These are phyloP conservation scores for Solanum etuberosum DNA, from an alignment of 257 asterid genomes.

Conservation along the genomic window DNA sequence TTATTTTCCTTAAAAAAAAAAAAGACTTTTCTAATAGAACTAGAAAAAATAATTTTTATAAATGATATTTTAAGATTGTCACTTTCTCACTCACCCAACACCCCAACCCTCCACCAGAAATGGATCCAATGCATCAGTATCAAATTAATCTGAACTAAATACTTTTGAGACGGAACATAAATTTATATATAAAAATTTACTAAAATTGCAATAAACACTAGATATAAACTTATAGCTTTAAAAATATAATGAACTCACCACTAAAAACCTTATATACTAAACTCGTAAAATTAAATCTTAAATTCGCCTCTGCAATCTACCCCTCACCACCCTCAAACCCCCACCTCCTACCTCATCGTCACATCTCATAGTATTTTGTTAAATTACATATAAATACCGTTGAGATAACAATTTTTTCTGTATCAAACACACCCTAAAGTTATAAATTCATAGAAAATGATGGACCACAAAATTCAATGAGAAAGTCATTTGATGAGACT, in stretches of 20 bases:
- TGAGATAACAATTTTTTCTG: rapidly evolving
- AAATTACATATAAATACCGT: background rate
- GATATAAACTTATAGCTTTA: too few species aligned
- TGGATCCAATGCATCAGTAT: background rate
- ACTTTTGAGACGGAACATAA: too few species aligned
- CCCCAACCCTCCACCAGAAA: too few species aligned
- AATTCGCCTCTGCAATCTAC: too few species aligned
- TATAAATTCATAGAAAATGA: background rate
- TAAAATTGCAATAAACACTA: too few species aligned
- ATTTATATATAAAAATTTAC: too few species aligned
- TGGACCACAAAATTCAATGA: background rate
- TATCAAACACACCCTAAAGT: background rate
- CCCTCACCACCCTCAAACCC: rapidly evolving
- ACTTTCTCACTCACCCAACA: rapidly evolving
- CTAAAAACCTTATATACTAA: rapidly evolving
- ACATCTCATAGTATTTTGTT: too few species aligned
- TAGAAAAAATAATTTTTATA: too few species aligned
- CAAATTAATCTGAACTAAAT: too few species aligned
- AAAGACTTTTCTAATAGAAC: too few species aligned
- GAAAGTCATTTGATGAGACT: background rate
- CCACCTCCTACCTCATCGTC: background rate
- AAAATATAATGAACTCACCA: too few species aligned
- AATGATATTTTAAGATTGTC: too few species aligned
- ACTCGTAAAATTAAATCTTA: rapidly evolving
- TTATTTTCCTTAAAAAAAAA: background rate